A percentile compares a stretch with the other conserved stretches of the same genome.
phyloP scores from a whole-genome alignment of 345 rosid genomes.

The Boechera stricta region DNA sequence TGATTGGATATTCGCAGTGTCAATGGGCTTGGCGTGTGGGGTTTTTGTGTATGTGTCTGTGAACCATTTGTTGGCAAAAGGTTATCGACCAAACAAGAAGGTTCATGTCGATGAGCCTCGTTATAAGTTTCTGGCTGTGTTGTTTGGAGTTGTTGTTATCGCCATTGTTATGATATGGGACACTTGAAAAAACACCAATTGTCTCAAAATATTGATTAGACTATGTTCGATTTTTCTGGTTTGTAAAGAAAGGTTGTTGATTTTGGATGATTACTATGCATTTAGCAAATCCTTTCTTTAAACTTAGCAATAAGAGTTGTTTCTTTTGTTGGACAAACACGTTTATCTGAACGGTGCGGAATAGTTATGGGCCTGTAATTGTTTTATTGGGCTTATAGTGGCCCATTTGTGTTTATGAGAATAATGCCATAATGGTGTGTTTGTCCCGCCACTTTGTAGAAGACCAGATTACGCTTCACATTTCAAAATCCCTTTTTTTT shows the following conservation, averaged over 20 bases:
- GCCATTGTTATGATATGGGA: conserved; percentile 87
- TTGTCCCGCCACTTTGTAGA: conserved; percentile 11
- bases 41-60: conserved; percentile 76
- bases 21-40: conserved; percentile 84
- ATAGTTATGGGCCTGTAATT: neutral
- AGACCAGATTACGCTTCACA: conserved; percentile 3
- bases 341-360: too few species aligned
- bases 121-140: conserved; percentile 61
- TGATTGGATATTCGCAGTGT: conserved; percentile 75
- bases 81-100: conserved; percentile 50
- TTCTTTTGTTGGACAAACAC: too few species aligned
- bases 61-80: conserved; percentile 70
- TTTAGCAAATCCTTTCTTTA: too few species aligned
- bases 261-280: neutral
- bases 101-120: conserved; percentile 52
- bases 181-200: conserved; percentile 3
- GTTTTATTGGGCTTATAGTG: neutral
- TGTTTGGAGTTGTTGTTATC: conserved; percentile 62
- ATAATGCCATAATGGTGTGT: too few species aligned
- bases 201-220: neutral
- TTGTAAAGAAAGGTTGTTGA: neutral
- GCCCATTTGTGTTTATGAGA: neutral
- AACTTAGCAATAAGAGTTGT: too few species aligned
- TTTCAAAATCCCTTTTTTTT: neutral
- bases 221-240: neutral